Base-by-base conservation (phyloP, 331 rosid species). In the Pyracantha coccinea region DNA sequence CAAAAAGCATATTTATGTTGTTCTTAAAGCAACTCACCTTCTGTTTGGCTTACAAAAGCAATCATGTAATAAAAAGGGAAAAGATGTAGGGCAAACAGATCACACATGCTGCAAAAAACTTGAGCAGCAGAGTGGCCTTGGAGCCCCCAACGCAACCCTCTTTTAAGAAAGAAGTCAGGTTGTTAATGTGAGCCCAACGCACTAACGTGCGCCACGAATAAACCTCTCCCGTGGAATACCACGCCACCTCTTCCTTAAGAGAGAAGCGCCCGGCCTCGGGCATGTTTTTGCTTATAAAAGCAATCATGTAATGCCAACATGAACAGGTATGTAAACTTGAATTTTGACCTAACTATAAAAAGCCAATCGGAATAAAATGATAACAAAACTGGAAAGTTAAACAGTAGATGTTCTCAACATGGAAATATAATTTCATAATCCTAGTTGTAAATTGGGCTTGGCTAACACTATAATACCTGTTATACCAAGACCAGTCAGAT, bases 181-280 rank as follows among this genome's bases (percentile, higher is more conserved):
- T 41, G 15, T 41, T 11, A 41, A 41, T 41, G 47, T 41, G 47
- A 41, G 47, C 47, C 47, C 47, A 41, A 41, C 47, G 5, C 47
- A 41, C 14, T 38, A 38, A 38, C 14, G 14, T 38, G 45, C 45
- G 45, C 45, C 45, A 38, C 45, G 14, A 38, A 38, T 38, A 38
- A 88, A 84, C 93, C 90, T 84, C 78, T 82, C 90, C 64, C 90
- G 92, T 89, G 45, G 47, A 41, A 41, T 41, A 41, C 47, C 47
- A 41, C 47, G 47, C 47, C 4, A 15, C 47, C 47, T 41, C 47
- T 11, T 10, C 54, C 53, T 71, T 21, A 87, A 75, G 90, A 84
- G 90, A 87, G 75, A 81, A 87, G 93, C 50, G 90, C 97, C 87
- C 92, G 92, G 94, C 94, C 93, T 33, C 15, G 16, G 33, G 23